Conservation (phyloP, 306 rosid species). For the Gastrolobium villosum region DNA sequence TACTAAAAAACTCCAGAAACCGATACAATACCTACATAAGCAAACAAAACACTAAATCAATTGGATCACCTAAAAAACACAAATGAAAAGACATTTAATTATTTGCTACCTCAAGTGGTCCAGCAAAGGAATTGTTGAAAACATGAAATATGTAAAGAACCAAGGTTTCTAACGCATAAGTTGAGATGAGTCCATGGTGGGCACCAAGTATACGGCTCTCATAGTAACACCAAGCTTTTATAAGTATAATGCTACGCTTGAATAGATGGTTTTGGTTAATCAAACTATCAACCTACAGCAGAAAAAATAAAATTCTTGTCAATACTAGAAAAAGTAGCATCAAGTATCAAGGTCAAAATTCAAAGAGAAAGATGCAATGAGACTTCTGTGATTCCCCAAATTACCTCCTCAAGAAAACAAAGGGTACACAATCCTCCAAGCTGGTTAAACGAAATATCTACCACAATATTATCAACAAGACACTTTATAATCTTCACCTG, state of each 20-base stretch:
- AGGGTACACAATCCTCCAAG: conserved; percentile 93
- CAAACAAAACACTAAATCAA: conserved; percentile 37
- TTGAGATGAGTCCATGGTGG: conserved; percentile 92
- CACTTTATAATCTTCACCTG: conserved; percentile 90
- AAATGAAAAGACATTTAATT: conserved; percentile 1
- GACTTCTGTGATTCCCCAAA: conserved; percentile 37
- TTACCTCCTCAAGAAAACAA: conserved; percentile 92
- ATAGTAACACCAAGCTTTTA: conserved; percentile 94
- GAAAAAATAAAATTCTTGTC: conserved; percentile 37
- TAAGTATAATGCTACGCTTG: conserved; percentile 87
- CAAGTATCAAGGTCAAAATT: conserved; percentile 18
- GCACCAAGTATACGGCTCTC: conserved; percentile 94
- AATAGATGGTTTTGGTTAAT: conserved; percentile 80
- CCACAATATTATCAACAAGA: conserved; percentile 90
- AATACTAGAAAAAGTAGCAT: conserved; percentile 3
- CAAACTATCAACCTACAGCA: conserved; percentile 75
- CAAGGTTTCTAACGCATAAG: conserved; percentile 88
- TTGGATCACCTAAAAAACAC: conserved; percentile 7
- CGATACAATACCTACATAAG: conserved; percentile 76
- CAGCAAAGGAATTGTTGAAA: conserved; percentile 82
- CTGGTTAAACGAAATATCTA: conserved; percentile 89
- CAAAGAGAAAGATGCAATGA: conserved; percentile 28
- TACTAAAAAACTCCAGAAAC: conserved; percentile 85
- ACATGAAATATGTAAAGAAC: conserved; percentile 91
- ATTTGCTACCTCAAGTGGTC: conserved; percentile 84